A percentile compares a stretch with the other conserved stretches of the same genome.
Evolutionary conservation across 352 stramenopile species (phyloP).

Genomic region (Hyaloperonospora brassicae): DNA sequence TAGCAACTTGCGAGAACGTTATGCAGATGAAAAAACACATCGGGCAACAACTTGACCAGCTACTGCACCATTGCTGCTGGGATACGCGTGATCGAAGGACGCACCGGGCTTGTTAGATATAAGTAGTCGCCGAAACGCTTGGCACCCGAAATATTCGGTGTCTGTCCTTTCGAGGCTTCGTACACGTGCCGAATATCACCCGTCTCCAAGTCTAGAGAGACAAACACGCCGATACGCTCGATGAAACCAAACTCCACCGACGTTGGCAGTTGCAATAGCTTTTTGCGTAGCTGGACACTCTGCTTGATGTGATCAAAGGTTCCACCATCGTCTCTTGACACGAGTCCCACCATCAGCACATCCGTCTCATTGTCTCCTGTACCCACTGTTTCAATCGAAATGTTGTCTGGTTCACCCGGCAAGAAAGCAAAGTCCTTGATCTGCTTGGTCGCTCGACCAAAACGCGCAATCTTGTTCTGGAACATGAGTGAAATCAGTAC

Average conservation of each 20-base stretch:
- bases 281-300: conserved; percentile 44
- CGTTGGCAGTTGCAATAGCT: conserved; percentile 39
- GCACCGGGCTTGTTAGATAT: conserved; percentile 46
- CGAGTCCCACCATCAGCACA: conserved; percentile 41
- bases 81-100: conserved; percentile 38
- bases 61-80: conserved; percentile 31
- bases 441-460: conserved; percentile 30
- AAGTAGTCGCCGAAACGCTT: conserved; percentile 38
- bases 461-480: conserved; percentile 55
- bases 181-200: conserved; percentile 41
- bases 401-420: conserved; percentile 44
- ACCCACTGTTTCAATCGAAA: conserved; percentile 32
- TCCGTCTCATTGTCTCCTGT: conserved; percentile 19
- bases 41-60: too few relatives aligned
- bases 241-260: conserved; percentile 28
- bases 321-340: conserved; percentile 22
- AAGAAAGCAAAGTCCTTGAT: conserved; percentile 56
- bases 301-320: conserved; percentile 29
- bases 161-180: conserved; percentile 34
- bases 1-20: too few relatives aligned
- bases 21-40: too few relatives aligned
- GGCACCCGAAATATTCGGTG: conserved; percentile 36
- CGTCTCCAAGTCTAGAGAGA: conserved; percentile 34
- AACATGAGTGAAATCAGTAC: conserved; percentile 43
- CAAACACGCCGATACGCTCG: conserved; percentile 35